A percentile compares a stretch with the other conserved stretches of the same genome.
Conservation (phyloP, 2,329 filamentous ascomycete species). For the Incumbomyces delicatus region DNA sequence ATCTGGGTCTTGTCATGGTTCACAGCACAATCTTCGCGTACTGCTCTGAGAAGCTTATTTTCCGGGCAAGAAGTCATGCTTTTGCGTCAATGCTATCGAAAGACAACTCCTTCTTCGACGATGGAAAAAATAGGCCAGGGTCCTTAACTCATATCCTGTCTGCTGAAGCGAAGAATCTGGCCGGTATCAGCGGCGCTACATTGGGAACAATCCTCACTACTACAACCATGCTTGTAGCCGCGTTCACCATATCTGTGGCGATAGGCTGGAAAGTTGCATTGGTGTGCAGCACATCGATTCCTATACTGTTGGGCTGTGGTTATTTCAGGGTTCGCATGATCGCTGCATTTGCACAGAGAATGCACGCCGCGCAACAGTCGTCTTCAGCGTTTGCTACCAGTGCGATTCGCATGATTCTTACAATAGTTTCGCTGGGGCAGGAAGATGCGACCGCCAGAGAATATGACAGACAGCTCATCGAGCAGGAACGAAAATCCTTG, state of each 20-base stretch:
- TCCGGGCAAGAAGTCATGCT: slow-evolving; percentile 14
- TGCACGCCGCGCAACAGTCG: slow-evolving; percentile 36
- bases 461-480: slow-evolving; percentile 16
- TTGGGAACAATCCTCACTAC: slow-evolving; percentile 77
- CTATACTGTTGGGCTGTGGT: slow-evolving; percentile 37
- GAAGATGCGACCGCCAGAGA: slow-evolving; percentile 32
- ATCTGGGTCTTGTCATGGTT: slow-evolving; percentile 55
- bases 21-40: slow-evolving; percentile 61
- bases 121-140: slow-evolving; percentile 67
- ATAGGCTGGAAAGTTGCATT: slow-evolving; percentile 42
- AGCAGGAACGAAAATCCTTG: slow-evolving; percentile 34
- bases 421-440: slow-evolving; percentile 40
- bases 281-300: slow-evolving; percentile 38
- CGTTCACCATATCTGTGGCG: slow-evolving; percentile 37
- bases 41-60: slow-evolving; percentile 11
- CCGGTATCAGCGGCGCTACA: slow-evolving; percentile 78
- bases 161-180: slow-evolving; percentile 68
- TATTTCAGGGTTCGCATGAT: slow-evolving; percentile 50
- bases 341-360: slow-evolving; percentile 45
- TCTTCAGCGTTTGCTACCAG: slow-evolving; percentile 42
- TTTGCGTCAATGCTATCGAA: slow-evolving; percentile 74
- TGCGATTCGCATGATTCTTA: slow-evolving; percentile 41
- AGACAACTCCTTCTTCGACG: slow-evolving; percentile 73
- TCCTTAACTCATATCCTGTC: slow-evolving; percentile 48
- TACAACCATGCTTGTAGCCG: slow-evolving; percentile 46